phyloP scores from a whole-genome alignment of 2,329 filamentous ascomycete genomes.

The Beauveria sp. region DNA sequence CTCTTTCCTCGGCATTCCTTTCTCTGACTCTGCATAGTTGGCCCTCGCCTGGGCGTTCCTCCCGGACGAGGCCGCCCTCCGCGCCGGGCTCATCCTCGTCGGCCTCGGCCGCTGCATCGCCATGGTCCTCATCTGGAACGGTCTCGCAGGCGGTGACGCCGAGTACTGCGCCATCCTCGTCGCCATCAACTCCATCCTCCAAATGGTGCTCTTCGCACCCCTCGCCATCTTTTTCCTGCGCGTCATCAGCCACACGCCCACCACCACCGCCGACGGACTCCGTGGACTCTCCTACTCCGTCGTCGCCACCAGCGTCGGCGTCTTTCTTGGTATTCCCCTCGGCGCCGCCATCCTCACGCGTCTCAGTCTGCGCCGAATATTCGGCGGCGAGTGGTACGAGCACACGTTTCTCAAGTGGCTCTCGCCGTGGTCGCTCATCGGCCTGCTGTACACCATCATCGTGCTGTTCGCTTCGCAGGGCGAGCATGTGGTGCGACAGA shows the following conservation, averaged over 20 bases:
- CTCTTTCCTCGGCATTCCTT: neutral
- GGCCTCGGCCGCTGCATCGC: constrained; percentile 29
- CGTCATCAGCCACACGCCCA: constrained; percentile 44
- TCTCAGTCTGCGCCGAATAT: constrained; percentile 42
- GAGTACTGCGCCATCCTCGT: constrained; percentile 71
- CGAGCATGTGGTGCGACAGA: constrained; percentile 61
- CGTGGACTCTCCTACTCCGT: constrained; percentile 42
- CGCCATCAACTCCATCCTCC: constrained; percentile 58
- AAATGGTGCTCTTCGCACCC: constrained; percentile 59
- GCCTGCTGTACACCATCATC: constrained; percentile 70
- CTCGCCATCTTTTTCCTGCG: constrained; percentile 56
- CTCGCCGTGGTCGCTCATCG: constrained; percentile 63
- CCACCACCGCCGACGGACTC: constrained; percentile 19
- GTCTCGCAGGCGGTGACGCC: constrained; percentile 60
- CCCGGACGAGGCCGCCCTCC: constrained; percentile 41
- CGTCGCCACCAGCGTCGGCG: constrained; percentile 65
- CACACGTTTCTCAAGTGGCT: constrained; percentile 56
- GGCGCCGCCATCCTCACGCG: constrained; percentile 47
- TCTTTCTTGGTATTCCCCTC: constrained; percentile 71
- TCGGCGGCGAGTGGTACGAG: constrained; percentile 54
- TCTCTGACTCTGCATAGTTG: constrained; percentile 27
- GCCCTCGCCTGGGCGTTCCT: constrained; percentile 54
- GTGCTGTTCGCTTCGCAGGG: constrained; percentile 73
- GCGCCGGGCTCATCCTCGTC: constrained; percentile 26
- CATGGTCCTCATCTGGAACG: constrained; percentile 63